These are phyloP conservation scores for Malus sylvestris DNA, from an alignment of 306 rosid genomes.

Conservation along the genomic window DNA sequence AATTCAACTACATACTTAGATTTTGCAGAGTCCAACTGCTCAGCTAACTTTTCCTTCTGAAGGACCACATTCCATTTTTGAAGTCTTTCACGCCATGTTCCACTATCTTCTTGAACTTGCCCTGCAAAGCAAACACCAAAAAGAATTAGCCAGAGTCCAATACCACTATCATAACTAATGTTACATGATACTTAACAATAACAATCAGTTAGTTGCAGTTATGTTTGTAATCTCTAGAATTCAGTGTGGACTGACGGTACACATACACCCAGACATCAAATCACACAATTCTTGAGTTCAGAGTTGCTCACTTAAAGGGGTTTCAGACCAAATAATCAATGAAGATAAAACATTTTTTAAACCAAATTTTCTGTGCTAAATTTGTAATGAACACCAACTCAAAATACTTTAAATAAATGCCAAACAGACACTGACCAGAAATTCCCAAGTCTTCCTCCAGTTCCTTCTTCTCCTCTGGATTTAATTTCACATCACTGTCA, in stretches of 20 bases:
- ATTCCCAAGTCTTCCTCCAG: conserved; percentile 57
- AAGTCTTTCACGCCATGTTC: conserved; percentile 85
- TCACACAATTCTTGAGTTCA: not conserved
- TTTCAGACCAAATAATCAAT: not conserved
- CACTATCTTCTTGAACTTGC: conserved; percentile 36
- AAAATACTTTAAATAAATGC: not conserved
- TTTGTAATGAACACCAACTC: conserved; percentile 9
- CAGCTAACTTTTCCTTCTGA: conserved; percentile 51
- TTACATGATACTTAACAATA: conserved; percentile 14
- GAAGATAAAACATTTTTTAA: not conserved
- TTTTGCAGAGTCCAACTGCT: conserved; percentile 54
- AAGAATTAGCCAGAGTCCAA: conserved; percentile 8
- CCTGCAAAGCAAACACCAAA: conserved; percentile 32
- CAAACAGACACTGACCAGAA: conserved; percentile 49
- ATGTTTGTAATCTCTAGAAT: not conserved
- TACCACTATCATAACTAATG: not conserved
- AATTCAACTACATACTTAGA: conserved; percentile 77
- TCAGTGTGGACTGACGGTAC: not conserved
- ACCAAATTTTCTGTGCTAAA: not conserved
- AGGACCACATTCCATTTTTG: conserved; percentile 72
- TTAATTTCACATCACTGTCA: conserved; percentile 46
- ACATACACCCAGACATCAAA: not conserved
- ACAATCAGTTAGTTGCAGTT: conserved; percentile 2
- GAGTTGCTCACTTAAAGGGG: not conserved
- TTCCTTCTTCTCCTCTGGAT: conserved; percentile 52